These are phyloP conservation scores for Trichoderma breve DNA, from an alignment of 2,329 filamentous ascomycete genomes.

Conservation along the genomic window DNA sequence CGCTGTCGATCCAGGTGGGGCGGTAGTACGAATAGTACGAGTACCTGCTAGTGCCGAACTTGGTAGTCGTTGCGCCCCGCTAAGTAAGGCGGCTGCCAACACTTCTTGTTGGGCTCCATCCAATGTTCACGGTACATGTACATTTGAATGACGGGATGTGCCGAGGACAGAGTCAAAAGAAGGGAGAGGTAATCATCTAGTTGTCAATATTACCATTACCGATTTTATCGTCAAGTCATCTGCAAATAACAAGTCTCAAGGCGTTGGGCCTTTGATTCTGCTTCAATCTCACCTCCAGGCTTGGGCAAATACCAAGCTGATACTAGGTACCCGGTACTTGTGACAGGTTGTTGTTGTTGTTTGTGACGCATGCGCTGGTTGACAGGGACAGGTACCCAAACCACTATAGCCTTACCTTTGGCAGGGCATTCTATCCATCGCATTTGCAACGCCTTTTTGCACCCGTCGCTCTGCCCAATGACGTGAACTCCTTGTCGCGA, in stretches of 20 bases:
- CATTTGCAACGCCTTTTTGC: conserved; percentile 6
- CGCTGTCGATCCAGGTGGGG: not conserved
- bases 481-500: not conserved
- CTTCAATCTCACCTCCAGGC: not conserved
- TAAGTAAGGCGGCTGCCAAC: not conserved
- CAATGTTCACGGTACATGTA: not conserved
- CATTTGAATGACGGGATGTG: not conserved
- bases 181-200: not conserved
- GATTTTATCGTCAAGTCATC: not conserved
- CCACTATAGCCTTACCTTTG: not conserved
- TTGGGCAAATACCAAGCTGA: not conserved
- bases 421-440: not conserved
- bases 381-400: not conserved
- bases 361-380: not conserved
- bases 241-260: not conserved
- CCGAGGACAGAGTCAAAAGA: not conserved
- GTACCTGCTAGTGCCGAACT: not conserved
- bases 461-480: not conserved
- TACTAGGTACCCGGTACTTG: not conserved
- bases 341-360: not conserved
- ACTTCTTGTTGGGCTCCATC: not conserved
- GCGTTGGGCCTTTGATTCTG: not conserved
- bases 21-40: not conserved
- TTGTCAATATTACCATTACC: not conserved
- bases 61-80: not conserved